These are phyloP conservation scores for Tremellales sp. DNA, from an alignment of 1,284 basidiomycete species.

Conservation along the genomic window DNA sequence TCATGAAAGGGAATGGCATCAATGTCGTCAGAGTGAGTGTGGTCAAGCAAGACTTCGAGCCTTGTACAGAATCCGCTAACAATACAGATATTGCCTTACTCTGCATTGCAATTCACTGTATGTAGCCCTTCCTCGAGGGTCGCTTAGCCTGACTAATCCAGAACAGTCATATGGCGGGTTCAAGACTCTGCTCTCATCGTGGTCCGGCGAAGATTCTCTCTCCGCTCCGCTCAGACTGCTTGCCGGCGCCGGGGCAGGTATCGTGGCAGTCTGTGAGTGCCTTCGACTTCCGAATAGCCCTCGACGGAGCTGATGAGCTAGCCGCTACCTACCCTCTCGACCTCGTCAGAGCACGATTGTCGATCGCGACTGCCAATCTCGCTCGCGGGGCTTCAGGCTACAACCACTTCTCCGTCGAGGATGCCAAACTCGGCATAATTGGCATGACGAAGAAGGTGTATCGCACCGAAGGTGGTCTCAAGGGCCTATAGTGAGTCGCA, in stretches of 20 bases:
- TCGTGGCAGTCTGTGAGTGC: slow-evolving; percentile 75
- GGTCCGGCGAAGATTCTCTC: slow-evolving; percentile 61
- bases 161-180: slow-evolving; percentile 64
- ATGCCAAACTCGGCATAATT: slow-evolving; percentile 63
- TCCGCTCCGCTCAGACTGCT: slow-evolving; percentile 77
- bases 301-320: slow-evolving; percentile 4
- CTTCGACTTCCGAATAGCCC: not conserved
- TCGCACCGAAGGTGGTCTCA: slow-evolving; percentile 81
- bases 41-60: not conserved
- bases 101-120: slow-evolving; percentile 84
- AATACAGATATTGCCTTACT: slow-evolving; percentile 52
- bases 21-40: slow-evolving; percentile 69
- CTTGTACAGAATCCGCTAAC: not conserved
- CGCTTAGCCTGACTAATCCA: not conserved
- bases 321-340: slow-evolving; percentile 91
- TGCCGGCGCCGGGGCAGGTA: slow-evolving; percentile 83
- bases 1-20: slow-evolving; percentile 80
- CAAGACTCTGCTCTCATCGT: slow-evolving; percentile 61
- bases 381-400: slow-evolving; percentile 36
- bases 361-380: slow-evolving; percentile 70
- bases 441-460: slow-evolving; percentile 87
- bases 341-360: slow-evolving; percentile 84
- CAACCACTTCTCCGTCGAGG: slow-evolving; percentile 32
- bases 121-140: slow-evolving; percentile 2
- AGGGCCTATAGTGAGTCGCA: slow-evolving; percentile 67